phyloP scores from a whole-genome alignment of 2,329 filamentous ascomycete species.

The Ascochyta pisi region DNA sequence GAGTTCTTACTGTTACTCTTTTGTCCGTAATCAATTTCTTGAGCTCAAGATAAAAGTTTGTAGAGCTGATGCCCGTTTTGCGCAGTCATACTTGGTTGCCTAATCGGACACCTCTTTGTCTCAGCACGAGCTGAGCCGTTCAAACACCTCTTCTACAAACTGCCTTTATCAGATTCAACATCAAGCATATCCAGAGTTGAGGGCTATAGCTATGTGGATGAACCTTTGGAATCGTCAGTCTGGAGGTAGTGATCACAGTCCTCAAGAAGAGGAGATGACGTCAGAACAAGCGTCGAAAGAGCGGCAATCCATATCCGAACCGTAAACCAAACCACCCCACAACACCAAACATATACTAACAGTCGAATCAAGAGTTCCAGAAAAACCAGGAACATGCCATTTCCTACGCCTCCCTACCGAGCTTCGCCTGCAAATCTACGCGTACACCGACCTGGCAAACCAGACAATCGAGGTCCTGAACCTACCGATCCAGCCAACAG shows the following conservation, averaged over 20 bases:
- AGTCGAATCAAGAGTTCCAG: background rate
- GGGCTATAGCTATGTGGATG: background rate
- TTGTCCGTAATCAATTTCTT: too few species aligned
- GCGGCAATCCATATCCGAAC: background rate
- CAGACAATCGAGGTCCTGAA: slow-evolving; percentile 1
- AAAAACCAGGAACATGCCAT: background rate
- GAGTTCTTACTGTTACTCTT: too few species aligned
- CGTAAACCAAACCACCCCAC: background rate
- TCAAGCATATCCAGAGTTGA: too few species aligned
- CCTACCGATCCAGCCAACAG: background rate
- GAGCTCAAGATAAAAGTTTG: background rate
- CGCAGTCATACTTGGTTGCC: background rate
- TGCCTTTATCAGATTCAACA: too few species aligned
- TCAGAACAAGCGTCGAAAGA: background rate
- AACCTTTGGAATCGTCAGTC: background rate
- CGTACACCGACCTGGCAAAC: background rate
- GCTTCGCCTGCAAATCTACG: slow-evolving; percentile 2
- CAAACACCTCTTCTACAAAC: too few species aligned
- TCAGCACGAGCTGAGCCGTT: background rate
- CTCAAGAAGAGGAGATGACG: background rate
- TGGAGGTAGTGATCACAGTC: background rate
- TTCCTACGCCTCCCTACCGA: background rate
- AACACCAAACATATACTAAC: too few species aligned
- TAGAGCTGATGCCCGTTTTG: background rate
- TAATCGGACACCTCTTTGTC: background rate